Base-by-base conservation (phyloP, 768 basidiomycete genomes). In the Leccinellum rugosiceps region DNA sequence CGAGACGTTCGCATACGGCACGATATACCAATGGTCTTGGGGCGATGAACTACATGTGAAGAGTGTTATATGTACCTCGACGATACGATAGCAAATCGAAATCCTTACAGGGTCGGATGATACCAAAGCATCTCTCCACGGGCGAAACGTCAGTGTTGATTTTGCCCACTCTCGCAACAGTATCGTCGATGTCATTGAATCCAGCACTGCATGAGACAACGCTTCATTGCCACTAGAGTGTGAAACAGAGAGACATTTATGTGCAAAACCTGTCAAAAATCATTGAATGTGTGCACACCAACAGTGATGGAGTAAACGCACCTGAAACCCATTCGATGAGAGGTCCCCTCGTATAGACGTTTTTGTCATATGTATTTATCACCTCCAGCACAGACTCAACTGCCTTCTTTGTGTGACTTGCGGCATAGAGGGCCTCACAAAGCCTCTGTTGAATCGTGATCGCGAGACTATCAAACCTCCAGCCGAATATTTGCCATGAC, bases 31-130 rank as follows among this genome's bases (percentile, higher is more conserved):
- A 9, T 8, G 19, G 11, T 19, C 5, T 43, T 17, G n/a, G 41
- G 3, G 19, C 41, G 9, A 19, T 0, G 4, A 43, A 43, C 41
- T 43, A 1, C 3, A 19, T n/a, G 41, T 15, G 4, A 19, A 43
- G n/a, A 43, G 25, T 25, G 25, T 25, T 25, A 25, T 25, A 25
- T 25, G 25, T 25, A 25, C 25, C 25, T 25, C 25, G 4, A 19
- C 0, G n/a, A 10, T 2, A 43, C n/a, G 17, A 43, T 10, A 19
- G 19, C 7, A 2, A 5, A 11, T 17, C 0, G 6, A 3, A 0
- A 17, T 5, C 1, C 41, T 43, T 43, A 43, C 41, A 43, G 15
- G 3, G 8, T 7, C 15, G 19, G 41, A n/a, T 9, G 41, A 17
- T n/a, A 19, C 15, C 19, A 43, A 43, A 8, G 41, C 15, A 7